phyloP scores from a whole-genome alignment of 352 stramenopile genomes.

The Phytophthora hibernalis region DNA sequence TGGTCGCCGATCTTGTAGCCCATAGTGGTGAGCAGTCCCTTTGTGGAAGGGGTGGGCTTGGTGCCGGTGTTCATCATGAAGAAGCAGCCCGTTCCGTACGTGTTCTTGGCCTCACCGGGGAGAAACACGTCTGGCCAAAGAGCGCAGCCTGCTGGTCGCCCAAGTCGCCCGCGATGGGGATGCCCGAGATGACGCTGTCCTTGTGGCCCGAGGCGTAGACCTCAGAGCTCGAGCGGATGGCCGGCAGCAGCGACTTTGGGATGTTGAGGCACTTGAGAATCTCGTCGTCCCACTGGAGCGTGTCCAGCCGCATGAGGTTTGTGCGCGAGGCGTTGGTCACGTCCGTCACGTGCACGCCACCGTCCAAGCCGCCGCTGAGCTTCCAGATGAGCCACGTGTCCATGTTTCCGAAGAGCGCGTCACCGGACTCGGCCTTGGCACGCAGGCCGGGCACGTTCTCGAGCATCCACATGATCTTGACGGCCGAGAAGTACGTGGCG shows the following conservation, averaged over 20 bases:
- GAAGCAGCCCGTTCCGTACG: constrained; percentile 99
- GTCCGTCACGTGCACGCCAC: constrained; percentile 95
- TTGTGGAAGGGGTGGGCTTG: constrained; percentile 82
- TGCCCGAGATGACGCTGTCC: constrained; percentile 76
- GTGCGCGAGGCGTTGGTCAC: constrained; percentile 98
- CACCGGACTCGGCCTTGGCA: constrained; percentile 82
- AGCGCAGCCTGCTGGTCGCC: constrained; percentile 97
- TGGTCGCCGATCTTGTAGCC: constrained; percentile 85
- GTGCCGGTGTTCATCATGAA: constrained; percentile 99
- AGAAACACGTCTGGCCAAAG: constrained; percentile 98
- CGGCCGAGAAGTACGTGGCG: constrained; percentile 97
- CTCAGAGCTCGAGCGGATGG: constrained; percentile 93
- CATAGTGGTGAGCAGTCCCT: constrained; percentile 97
- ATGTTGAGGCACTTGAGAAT: constrained; percentile 90
- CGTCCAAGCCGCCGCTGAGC: constrained; percentile 85
- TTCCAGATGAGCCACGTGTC: constrained; percentile 98
- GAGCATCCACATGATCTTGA: constrained; percentile 98
- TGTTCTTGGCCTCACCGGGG: constrained; percentile 97
- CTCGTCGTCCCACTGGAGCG: constrained; percentile 92
- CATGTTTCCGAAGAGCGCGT: constrained; percentile 98
- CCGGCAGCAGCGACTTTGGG: constrained; percentile 87
- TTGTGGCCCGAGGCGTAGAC: constrained; percentile 76
- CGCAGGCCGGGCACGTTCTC: constrained; percentile 93
- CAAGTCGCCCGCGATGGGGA: constrained; percentile 94
- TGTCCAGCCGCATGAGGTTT: constrained; percentile 94